Evolutionary conservation across 345 rosid genomes (phyloP).

Genomic region (Reutealis trisperma): DNA sequence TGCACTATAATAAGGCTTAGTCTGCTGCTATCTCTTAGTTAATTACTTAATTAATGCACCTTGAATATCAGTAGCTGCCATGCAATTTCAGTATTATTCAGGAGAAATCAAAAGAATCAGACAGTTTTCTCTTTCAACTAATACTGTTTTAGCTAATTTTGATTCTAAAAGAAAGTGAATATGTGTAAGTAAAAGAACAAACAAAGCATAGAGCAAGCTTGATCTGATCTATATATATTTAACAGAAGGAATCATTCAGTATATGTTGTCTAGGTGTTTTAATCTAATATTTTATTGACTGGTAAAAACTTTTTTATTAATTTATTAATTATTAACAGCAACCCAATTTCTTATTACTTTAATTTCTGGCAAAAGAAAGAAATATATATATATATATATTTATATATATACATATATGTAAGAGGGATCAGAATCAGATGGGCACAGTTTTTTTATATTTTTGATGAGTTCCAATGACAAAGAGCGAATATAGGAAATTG

Average conservation of each 20-base stretch:
- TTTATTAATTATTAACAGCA: slow-evolving; percentile 20
- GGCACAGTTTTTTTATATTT: slow-evolving; percentile 10
- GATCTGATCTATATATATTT: slow-evolving; percentile 14
- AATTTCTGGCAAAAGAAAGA: slow-evolving; percentile 15
- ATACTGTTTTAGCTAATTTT: neutral
- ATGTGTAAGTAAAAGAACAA: neutral
- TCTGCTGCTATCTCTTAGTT: too few relatives aligned
- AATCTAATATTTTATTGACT: neutral
- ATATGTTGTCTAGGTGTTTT: neutral
- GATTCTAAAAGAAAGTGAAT: neutral
- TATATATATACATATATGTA: too few relatives aligned
- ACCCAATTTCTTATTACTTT: slow-evolving; percentile 11
- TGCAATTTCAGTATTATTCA: too few relatives aligned
- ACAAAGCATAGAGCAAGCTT: neutral
- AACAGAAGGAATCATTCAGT: slow-evolving; percentile 1
- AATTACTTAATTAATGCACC: too few relatives aligned
- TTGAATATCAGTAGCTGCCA: too few relatives aligned
- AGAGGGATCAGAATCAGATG: slow-evolving; percentile 19
- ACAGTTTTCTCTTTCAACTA: too few relatives aligned
- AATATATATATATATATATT: neutral
- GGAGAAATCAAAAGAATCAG: neutral
- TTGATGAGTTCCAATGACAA: slow-evolving; percentile 56
- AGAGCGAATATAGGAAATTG: slow-evolving; percentile 50
- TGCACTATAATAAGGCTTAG: too few relatives aligned
- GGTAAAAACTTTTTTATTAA: slow-evolving; percentile 2